These are phyloP conservation scores for Xanthoceras sorbifolium DNA, from an alignment of 345 rosid species.

Conservation along the genomic window DNA sequence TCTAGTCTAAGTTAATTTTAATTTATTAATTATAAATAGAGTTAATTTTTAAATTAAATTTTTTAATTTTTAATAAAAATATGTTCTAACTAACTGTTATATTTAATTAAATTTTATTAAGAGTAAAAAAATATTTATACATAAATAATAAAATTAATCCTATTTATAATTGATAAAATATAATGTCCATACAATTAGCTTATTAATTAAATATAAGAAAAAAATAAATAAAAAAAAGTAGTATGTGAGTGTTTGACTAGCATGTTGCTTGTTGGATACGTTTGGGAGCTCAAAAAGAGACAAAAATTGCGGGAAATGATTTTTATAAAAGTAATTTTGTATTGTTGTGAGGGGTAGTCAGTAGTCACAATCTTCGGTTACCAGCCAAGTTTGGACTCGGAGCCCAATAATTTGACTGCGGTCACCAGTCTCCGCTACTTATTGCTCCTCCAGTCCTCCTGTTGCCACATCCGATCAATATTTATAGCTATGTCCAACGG, in stretches of 20 bases:
- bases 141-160: no score
- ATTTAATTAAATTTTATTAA: no score
- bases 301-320: neutral
- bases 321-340: conserved; percentile 18
- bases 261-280: conserved; percentile 51
- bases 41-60: no score
- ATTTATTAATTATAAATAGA: no score
- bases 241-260: conserved; percentile 23
- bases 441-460: conserved; percentile 6
- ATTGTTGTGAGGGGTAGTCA: neutral
- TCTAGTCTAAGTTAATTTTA: no score
- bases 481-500: neutral
- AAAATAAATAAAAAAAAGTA: no score
- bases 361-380: conserved; percentile 24
- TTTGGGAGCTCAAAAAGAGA: conserved; percentile 41
- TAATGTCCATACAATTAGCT: no score
- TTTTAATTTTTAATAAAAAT: no score
- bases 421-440: conserved; percentile 20
- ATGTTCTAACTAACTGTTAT: no score
- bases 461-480: neutral
- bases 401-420: conserved; percentile 33
- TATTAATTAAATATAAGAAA: no score
- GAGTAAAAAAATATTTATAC: no score
- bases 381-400: conserved; percentile 17
- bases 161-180: no score